These are phyloP conservation scores for Skeletonema marinoi DNA, from an alignment of 108 stramenopile genomes.

Conservation along the genomic window DNA sequence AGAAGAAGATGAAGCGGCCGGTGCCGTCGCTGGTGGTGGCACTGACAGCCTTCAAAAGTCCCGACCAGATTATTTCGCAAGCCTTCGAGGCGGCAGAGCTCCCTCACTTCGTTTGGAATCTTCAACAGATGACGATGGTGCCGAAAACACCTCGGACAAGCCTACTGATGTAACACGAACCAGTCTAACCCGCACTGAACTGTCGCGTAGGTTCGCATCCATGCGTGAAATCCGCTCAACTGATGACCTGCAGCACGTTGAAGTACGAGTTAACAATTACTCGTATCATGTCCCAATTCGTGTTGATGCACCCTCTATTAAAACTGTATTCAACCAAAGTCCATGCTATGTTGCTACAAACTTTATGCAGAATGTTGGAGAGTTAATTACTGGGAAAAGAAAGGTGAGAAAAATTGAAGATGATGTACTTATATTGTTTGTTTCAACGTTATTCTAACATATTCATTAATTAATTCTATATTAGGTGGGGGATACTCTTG, in stretches of 20 bases:
- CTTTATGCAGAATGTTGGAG: constrained; percentile 21
- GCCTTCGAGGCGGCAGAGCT: constrained; percentile 2
- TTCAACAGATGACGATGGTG: neutral
- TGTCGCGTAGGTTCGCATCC: neutral
- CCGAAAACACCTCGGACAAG: neutral
- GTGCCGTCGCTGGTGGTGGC: no score
- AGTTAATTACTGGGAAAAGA: constrained; percentile 23
- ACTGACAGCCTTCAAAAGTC: constrained; percentile 1
- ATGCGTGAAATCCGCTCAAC: neutral
- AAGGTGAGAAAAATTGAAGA: constrained; percentile 4
- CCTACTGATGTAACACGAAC: neutral
- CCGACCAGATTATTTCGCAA: constrained; percentile 23
- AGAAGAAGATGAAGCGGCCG: no score
- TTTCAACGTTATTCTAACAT: no score
- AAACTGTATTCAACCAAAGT: constrained; percentile 43
- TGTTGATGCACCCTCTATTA: constrained; percentile 36
- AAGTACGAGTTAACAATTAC: constrained; percentile 32
- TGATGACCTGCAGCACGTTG: neutral
- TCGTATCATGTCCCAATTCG: constrained; percentile 24
- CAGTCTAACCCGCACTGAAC: neutral
- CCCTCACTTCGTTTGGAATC: constrained; percentile 18
- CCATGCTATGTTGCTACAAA: constrained; percentile 35
- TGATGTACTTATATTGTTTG: neutral
- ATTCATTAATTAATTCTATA: neutral
- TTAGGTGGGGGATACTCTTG: constrained; percentile 27